Conservation (phyloP, 169 alveolate genomes). For the Amoebophrya sp. region DNA sequence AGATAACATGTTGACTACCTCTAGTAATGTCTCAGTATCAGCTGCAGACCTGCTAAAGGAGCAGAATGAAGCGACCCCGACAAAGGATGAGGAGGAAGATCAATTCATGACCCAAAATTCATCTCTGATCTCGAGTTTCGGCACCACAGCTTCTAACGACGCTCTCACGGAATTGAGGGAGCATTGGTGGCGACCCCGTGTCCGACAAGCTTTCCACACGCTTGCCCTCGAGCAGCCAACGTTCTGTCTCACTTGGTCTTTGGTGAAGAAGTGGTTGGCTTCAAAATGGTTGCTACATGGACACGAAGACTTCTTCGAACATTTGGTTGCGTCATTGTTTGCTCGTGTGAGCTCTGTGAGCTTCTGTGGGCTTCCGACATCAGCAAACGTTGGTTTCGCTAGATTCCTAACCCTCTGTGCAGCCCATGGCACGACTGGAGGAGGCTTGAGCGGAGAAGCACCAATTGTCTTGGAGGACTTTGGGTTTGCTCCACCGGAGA, state of each 20-base stretch:
- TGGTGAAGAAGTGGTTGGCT: not conserved
- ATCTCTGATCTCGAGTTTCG: not conserved
- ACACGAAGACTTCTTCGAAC: not conserved
- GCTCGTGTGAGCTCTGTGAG: not conserved
- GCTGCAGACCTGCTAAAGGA: no score
- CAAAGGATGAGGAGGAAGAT: not conserved
- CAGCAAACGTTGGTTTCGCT: not conserved
- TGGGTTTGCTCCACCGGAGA: not conserved
- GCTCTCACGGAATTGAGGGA: not conserved
- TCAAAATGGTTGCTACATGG: not conserved
- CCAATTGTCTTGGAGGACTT: not conserved
- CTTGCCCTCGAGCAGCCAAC: not conserved
- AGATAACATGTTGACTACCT: no score
- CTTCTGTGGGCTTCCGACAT: not conserved
- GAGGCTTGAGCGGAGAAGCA: not conserved
- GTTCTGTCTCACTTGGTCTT: not conserved
- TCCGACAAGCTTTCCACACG: not conserved
- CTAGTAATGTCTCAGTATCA: no score
- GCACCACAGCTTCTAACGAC: not conserved
- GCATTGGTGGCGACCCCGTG: not conserved
- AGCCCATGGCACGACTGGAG: not conserved
- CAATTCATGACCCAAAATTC: no score
- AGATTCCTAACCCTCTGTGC: no score
- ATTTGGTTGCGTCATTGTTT: not conserved
- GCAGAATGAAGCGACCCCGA: not conserved